Base-by-base conservation (phyloP, 2,329 filamentous ascomycete genomes). In the Pseudogymnoascus sp. region DNA sequence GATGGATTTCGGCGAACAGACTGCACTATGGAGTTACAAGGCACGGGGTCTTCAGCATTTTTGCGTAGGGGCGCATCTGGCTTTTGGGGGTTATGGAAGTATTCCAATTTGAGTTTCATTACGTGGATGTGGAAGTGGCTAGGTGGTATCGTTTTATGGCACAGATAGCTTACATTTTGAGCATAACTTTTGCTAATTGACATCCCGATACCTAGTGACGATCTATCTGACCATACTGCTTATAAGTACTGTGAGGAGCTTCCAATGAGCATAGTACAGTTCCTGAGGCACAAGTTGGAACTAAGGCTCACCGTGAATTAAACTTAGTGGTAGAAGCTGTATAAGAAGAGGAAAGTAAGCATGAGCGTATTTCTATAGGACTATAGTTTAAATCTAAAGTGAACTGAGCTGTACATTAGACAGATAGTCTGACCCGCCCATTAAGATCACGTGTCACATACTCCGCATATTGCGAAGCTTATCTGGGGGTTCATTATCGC, bases 1-100 rank as follows among this genome's bases (percentile, higher is more conserved):
- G 47, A 20, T 54, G 28, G 16, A 6, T 54, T 54, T 54, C 5
- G 9, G 47, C 28, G 28, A 20, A 54, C 28, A 54, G 47, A 54
- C 11, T 35, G 28, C 47, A 54, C 16, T 54, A 54, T 20, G 47
- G 47, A 54, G 47, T 54, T 54, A 54, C 28, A 54, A 50, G 47
- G 47, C n/a, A 54, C 14, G 28, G 47, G 7, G 28, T 35, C 28
- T 54, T 9, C 9, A 54, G n/a, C 47, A 54, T 54, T 33, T 30
- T 54, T 54, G 47, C 25, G 25, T 33, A 7, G 47, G 28, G 47
- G n/a, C 2, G 43, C 25, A 30, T 54, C 8, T 54, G 47, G 25
- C 25, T 54, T 33, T 33, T 6, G n/a, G 47, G n/a, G 14, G 43
- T 50, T 50, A 30, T 18, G 25, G 25, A 12, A 18, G 30, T 28